Evolutionary conservation across 1,139 yeast species (phyloP).

Genomic region (Ashbya aceris): DNA sequence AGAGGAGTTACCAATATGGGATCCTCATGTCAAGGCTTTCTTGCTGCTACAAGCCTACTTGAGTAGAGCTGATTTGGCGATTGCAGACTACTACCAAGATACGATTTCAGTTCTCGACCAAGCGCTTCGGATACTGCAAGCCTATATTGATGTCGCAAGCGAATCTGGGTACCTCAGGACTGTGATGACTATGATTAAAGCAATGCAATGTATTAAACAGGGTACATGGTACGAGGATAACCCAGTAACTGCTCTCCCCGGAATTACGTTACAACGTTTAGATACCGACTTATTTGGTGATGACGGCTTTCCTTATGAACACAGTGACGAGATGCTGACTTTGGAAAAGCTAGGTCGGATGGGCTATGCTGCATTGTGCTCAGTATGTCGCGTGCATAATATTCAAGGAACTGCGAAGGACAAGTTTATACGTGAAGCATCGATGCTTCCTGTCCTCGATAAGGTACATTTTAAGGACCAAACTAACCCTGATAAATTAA

Average conservation of each 20-base stretch:
- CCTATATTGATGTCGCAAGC: slow-evolving; percentile 81
- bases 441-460: slow-evolving; percentile 39
- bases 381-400: slow-evolving; percentile 13
- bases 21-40: slow-evolving; percentile 90
- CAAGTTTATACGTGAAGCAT: slow-evolving; percentile 38
- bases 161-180: slow-evolving; percentile 67
- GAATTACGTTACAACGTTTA: slow-evolving; percentile 37
- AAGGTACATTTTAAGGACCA: slow-evolving; percentile 29
- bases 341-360: slow-evolving; percentile 29
- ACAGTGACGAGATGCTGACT: slow-evolving; percentile 10
- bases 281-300: slow-evolving; percentile 26
- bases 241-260: slow-evolving; percentile 64
- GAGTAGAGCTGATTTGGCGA: slow-evolving; percentile 76
- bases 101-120: slow-evolving; percentile 90
- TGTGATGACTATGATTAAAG: slow-evolving; percentile 48
- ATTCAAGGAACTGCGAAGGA: slow-evolving; percentile 18
- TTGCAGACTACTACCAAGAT: slow-evolving; percentile 92
- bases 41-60: slow-evolving; percentile 80
- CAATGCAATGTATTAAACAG: slow-evolving; percentile 87
- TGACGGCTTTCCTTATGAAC: slow-evolving; percentile 14
- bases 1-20: slow-evolving; percentile 70
- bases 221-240: slow-evolving; percentile 80
- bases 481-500: slow-evolving; percentile 30
- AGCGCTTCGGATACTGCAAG: slow-evolving; percentile 86
- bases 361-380: slow-evolving; percentile 10